Conservation (phyloP, 2,329 filamentous ascomycete genomes). For the Clonostachys sp. region DNA sequence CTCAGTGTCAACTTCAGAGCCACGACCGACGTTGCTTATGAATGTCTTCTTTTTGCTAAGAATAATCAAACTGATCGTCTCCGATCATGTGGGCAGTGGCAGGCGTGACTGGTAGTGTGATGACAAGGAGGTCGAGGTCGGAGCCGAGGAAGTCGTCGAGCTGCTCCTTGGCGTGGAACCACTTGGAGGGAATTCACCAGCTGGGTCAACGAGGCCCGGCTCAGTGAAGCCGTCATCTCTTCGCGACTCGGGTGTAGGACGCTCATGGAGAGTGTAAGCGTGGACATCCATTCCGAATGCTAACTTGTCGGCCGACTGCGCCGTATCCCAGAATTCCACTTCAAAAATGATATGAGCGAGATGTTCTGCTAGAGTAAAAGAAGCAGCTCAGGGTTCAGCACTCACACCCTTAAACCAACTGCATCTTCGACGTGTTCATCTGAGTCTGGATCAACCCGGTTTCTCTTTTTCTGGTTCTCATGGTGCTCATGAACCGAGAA, state of each 20-base stretch:
- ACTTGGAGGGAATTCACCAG: constrained; percentile 40
- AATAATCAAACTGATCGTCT: constrained; percentile 39
- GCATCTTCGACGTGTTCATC: constrained; percentile 30
- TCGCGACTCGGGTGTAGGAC: constrained; percentile 59
- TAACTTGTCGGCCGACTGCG: constrained; percentile 44
- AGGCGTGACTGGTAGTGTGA: constrained; percentile 45
- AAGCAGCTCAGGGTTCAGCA: background rate
- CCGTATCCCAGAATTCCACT: constrained; percentile 52
- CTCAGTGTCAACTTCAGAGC: constrained; percentile 38
- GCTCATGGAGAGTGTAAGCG: constrained; percentile 69
- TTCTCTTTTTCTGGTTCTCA: constrained; percentile 31
- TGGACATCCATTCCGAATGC: constrained; percentile 71
- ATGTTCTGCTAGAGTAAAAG: background rate
- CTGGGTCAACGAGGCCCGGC: constrained; percentile 55
- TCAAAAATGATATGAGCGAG: background rate
- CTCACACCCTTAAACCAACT: constrained; percentile 44
- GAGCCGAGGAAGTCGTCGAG: constrained; percentile 45
- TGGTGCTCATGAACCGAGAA: constrained; percentile 36
- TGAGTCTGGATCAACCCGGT: constrained; percentile 31
- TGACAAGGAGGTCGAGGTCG: constrained; percentile 46
- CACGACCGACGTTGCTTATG: constrained; percentile 68
- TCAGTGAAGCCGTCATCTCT: constrained; percentile 63
- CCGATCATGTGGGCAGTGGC: constrained; percentile 45
- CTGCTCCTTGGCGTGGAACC: constrained; percentile 43
- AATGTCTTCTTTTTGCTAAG: constrained; percentile 46